phyloP scores from a whole-genome alignment of 108 stramenopile genomes.

The Fistulifera solaris region DNA sequence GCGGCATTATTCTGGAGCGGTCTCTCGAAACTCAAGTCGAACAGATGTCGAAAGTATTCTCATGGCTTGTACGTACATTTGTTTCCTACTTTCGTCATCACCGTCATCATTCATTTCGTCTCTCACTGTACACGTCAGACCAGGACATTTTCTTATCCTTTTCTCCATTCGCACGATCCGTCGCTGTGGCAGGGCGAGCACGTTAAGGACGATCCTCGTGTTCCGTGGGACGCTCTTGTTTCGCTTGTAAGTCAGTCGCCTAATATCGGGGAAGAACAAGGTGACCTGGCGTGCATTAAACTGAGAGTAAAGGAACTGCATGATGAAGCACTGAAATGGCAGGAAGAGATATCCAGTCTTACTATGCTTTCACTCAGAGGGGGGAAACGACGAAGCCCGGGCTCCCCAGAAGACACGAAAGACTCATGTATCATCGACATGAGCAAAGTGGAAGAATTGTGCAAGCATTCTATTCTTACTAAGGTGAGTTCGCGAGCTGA shows the following conservation, averaged over 20 bases:
- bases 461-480: slow-evolving; percentile 11
- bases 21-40: slow-evolving; percentile 26
- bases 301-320: slow-evolving; percentile 43
- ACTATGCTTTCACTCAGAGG: slow-evolving; percentile 38
- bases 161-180: slow-evolving; percentile 3
- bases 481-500: background rate
- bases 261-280: slow-evolving; percentile 11
- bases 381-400: slow-evolving; percentile 21
- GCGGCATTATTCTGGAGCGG: slow-evolving; percentile 19
- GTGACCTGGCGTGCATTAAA: slow-evolving; percentile 38
- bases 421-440: slow-evolving; percentile 2
- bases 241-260: slow-evolving; percentile 27
- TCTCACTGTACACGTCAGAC: slow-evolving; percentile 1
- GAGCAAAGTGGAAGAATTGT: slow-evolving; percentile 7
- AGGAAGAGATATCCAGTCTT: slow-evolving; percentile 27
- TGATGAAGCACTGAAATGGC: slow-evolving; percentile 44
- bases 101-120: background rate
- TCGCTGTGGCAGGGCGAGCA: background rate
- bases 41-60: slow-evolving; percentile 28
- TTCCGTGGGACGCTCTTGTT: slow-evolving; percentile 33
- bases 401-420: background rate
- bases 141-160: slow-evolving; percentile 26
- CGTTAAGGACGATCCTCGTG: slow-evolving; percentile 10
- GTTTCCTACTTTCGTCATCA: slow-evolving; percentile 8
- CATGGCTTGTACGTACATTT: slow-evolving; percentile 47